Conservation (phyloP, 2,329 filamentous ascomycete species). For the Apiospora aurea region DNA sequence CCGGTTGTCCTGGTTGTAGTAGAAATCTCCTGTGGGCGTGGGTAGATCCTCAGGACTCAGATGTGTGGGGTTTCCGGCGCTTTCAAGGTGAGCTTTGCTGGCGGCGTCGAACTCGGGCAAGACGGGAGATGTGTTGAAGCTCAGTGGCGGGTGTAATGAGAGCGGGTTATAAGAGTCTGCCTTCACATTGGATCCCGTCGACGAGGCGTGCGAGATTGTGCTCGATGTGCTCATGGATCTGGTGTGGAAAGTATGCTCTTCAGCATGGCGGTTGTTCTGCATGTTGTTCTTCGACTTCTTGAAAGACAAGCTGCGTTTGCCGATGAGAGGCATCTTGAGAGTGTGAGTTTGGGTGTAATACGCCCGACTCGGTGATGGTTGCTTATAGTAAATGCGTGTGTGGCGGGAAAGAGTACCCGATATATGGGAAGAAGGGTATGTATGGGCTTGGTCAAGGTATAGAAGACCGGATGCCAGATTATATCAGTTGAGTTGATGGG, state of each 20-base stretch:
- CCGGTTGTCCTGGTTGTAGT: slow-evolving; percentile 33
- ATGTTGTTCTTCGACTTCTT: slow-evolving; percentile 20
- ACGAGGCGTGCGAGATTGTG: slow-evolving; percentile 37
- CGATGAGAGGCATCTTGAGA: slow-evolving; percentile 18
- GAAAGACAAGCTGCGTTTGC: not conserved
- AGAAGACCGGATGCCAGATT: not conserved
- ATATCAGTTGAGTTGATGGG: not conserved
- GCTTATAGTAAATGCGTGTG: not conserved
- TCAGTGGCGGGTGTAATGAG: slow-evolving; percentile 41
- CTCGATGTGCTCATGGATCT: slow-evolving; percentile 33
- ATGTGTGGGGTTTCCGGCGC: slow-evolving; percentile 25
- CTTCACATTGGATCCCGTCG: slow-evolving; percentile 33
- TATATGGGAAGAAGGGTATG: not conserved
- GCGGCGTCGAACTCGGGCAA: slow-evolving; percentile 33
- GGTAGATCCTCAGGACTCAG: not conserved
- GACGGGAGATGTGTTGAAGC: slow-evolving; percentile 41
- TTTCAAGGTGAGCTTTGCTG: slow-evolving; percentile 28
- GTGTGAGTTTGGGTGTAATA: not conserved
- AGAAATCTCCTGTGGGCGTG: slow-evolving; percentile 24
- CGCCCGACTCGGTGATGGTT: slow-evolving; percentile 2
- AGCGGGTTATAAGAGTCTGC: slow-evolving; percentile 38
- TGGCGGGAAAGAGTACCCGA: not conserved
- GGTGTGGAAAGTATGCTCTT: slow-evolving; percentile 24
- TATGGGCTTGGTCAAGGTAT: not conserved
- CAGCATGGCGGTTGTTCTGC: not conserved